These are phyloP conservation scores for Candida khao-thaluensis DNA, from an alignment of 805 yeast genomes.

Conservation along the genomic window DNA sequence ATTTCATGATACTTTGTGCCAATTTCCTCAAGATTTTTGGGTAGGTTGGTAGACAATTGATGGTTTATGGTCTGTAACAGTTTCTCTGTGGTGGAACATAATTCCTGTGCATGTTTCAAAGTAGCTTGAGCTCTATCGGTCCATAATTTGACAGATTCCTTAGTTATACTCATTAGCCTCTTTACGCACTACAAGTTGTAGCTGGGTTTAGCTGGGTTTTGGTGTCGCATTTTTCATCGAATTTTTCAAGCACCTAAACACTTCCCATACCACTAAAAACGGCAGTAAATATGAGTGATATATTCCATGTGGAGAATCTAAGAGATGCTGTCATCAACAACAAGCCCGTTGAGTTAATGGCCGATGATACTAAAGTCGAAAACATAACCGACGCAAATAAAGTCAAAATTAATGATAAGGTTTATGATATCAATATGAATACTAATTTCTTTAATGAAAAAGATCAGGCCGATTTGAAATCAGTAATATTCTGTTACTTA, in stretches of 20 bases:
- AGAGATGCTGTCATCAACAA: conserved; percentile 11
- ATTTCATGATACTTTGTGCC: conserved; percentile 18
- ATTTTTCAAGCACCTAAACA: neutral
- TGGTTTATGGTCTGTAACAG: conserved; percentile 26
- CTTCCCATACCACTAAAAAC: no score
- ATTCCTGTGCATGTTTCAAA: conserved; percentile 27
- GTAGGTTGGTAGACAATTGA: conserved; percentile 23
- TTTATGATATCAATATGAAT: conserved; percentile 38
- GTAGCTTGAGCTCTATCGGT: conserved; percentile 21
- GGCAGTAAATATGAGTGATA: conserved; percentile 7
- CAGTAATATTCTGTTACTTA: conserved; percentile 76
- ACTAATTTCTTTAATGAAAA: conserved; percentile 59
- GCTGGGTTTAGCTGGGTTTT: no score
- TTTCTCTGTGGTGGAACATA: conserved; percentile 34
- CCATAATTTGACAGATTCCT: conserved; percentile 24
- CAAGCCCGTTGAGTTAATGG: conserved; percentile 7
- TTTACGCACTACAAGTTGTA: neutral
- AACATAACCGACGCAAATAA: conserved; percentile 28
- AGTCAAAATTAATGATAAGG: conserved; percentile 28
- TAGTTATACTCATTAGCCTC: conserved; percentile 2
- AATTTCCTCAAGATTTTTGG: conserved; percentile 21
- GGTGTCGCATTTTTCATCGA: conserved; percentile 2
- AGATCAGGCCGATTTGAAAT: conserved; percentile 49
- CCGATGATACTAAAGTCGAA: conserved; percentile 5
- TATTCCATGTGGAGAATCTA: conserved; percentile 8